Conservation (phyloP, 768 basidiomycete species). For the Lyophyllum shimeji region DNA sequence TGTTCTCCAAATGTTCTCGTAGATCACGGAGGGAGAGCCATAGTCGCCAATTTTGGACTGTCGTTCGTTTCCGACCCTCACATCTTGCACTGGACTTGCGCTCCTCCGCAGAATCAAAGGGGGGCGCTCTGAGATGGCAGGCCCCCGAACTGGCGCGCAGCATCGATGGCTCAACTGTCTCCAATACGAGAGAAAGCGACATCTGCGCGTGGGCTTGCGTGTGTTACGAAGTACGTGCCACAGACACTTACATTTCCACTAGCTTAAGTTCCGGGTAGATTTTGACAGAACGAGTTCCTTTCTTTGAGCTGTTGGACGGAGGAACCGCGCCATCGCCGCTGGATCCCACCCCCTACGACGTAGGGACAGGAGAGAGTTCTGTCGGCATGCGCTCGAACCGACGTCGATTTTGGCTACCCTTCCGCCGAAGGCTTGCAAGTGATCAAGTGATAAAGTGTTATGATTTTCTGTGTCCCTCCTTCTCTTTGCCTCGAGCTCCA, state of each 20-base stretch:
- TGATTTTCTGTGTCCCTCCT: too few relatives aligned
- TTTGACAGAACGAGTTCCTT: constrained; percentile 23
- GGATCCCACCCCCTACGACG: too few relatives aligned
- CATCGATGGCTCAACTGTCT: background rate
- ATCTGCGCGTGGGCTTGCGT: constrained; percentile 28
- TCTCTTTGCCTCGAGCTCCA: too few relatives aligned
- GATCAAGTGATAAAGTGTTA: too few relatives aligned
- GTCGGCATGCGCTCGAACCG: too few relatives aligned
- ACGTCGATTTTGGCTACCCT: too few relatives aligned
- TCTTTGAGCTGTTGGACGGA: too few relatives aligned
- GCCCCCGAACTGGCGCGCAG: constrained; percentile 25
- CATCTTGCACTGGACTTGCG: background rate
- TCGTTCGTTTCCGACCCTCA: background rate
- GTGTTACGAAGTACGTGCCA: constrained; percentile 26
- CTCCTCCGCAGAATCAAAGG: constrained; percentile 9
- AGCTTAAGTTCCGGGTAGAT: constrained; percentile 13
- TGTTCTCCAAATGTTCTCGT: background rate
- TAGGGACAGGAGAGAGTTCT: too few relatives aligned
- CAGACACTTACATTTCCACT: background rate
- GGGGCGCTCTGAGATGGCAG: constrained; percentile 26
- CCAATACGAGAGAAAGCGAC: constrained; percentile 23
- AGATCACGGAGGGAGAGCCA: background rate
- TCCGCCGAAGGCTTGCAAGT: too few relatives aligned
- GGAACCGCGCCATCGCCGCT: too few relatives aligned
- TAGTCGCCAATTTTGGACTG: background rate